Evolutionary conservation across 768 basidiomycete species (phyloP).

Genomic region (Xerocomus potaroensis): DNA sequence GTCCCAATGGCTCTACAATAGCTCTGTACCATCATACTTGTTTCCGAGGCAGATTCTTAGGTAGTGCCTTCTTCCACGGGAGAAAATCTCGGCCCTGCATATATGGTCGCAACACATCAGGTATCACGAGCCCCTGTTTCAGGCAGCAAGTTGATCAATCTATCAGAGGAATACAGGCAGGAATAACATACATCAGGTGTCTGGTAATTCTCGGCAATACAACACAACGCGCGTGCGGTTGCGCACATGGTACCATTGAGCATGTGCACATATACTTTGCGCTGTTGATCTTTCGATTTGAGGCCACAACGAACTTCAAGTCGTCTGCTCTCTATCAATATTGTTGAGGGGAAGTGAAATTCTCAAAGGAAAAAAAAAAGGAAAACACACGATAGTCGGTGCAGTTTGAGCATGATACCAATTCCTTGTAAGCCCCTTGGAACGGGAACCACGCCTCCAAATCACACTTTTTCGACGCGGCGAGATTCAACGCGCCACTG

Average conservation of each 20-base stretch:
- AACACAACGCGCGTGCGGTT: conserved; percentile 94
- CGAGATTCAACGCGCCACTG: conserved; percentile 94
- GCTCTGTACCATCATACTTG: conserved; percentile 34
- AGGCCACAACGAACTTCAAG: conserved; percentile 92
- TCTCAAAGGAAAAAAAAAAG: neutral
- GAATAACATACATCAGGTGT: conserved; percentile 72
- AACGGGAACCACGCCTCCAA: conserved; percentile 99
- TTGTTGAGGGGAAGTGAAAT: neutral
- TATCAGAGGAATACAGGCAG: neutral
- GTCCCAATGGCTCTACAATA: neutral
- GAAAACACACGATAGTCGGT: conserved; percentile 98
- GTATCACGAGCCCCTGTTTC: conserved; percentile 79
- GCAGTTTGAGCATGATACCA: conserved; percentile 97
- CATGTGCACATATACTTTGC: conserved; percentile 98
- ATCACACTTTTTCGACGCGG: conserved; percentile 96
- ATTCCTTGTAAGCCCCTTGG: conserved; percentile 93
- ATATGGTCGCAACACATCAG: conserved; percentile 87
- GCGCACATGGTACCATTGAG: conserved; percentile 97
- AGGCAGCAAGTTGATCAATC: neutral
- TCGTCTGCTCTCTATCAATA: conserved; percentile 72
- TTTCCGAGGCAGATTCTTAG: conserved; percentile 76
- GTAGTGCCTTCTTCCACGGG: conserved; percentile 77
- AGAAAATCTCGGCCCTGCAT: conserved; percentile 94
- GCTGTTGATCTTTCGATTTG: conserved; percentile 84
- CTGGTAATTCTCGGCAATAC: conserved; percentile 98